Evolutionary conservation across 306 rosid genomes (phyloP), one percentile per base, ranked within the genome.

Genomic region (Acacia melanoxylon): DNA sequence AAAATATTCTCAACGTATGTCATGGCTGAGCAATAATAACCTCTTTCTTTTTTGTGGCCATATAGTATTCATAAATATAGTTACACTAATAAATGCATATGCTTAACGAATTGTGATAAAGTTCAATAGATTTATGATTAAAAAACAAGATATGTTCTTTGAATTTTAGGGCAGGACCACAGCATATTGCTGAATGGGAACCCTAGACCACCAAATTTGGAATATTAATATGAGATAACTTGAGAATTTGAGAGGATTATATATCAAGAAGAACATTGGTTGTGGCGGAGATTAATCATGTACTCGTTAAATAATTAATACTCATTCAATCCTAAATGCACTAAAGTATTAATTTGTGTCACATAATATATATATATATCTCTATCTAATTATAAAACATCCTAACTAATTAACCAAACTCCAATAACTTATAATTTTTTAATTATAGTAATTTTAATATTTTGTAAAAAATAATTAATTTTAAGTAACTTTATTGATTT

Each of bases 211-310:
- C 65, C 81, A 75, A 79, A 83, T 58, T 12, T 29, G 24, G 71
- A 66, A 66, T 20, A 16, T 17, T 74, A 24, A 52, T 52, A 22
- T 24, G 59, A 69, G 74, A 63, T 37, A 44, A 40, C 72, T 17
- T 33, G 58, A 35, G 40, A 42, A 68, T 66, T 74, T 45, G 78
- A 46, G 80, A 84, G 77, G 83, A 80, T 76, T 29, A 20, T 19
- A 52, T 19, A 51, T 85, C 82, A 81, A 89, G 86, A 82, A 81
- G 92, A 91, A 80, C 87, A 89, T 84, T 90, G 89, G 86, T 87
- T 85, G 69, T 63, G 81, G 91, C 2, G 25, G 62, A 90, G 89
- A 90, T 83, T 88, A 85, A 84, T 84, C 86, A 68, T 75, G 92
- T 83, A 51, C 78, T 10, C 4, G 6, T 16, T 48, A 48, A 5